Evolutionary conservation across 768 basidiomycete species (phyloP), one percentile per base, ranked within the genome.

Genomic region (Pleurotus citrinopileatus): DNA sequence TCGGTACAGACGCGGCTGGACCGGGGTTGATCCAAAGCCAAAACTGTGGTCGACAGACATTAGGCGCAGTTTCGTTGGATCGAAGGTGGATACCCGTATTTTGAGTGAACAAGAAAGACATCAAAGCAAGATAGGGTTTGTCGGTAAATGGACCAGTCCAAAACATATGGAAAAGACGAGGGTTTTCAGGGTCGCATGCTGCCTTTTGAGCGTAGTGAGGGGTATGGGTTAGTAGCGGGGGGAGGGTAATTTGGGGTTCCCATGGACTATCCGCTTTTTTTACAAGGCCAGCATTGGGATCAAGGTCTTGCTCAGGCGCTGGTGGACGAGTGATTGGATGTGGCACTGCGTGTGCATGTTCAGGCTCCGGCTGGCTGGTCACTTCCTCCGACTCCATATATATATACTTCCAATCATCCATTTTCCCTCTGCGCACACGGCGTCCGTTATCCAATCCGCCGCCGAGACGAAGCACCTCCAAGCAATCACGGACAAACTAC

Each of bases 1-100:
- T 91, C 0, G 91, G 90, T 1, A 91, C 77, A 28, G 86, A 74
- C 4, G 92, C 91, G 2, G 93, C 94, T 13, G 93, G 92, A 20
- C 92, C 92, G 12, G 93, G 94, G 62, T 95, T 96, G 66, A 97
- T 91, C 95, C 95, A 97, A 48, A 97, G 68, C 92, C 92, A 96
- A 68, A 97, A 90, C 64, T 95, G 84, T 0, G 95, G 91, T 8
- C 90, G 83, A 66, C 94, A 98, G 22, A 84, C 76, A 1, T 65
- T 62, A 1, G 81, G 61, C 47, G 80, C 71, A 3, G 59, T 42
- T 0, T 73, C 72, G 65, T 68, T 72, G 5, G 75, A 66, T 4
- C 59, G 61, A 19, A 84, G 73, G 62, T 94, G 84, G 12, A 97
- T 78, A 9, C 86, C 89, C 4, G 94, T 81, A 65, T 94, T 94